These are phyloP conservation scores for Lunasporangiospora selenospora DNA, from an alignment of 192 early-diverging fungal genomes.

Conservation along the genomic window DNA sequence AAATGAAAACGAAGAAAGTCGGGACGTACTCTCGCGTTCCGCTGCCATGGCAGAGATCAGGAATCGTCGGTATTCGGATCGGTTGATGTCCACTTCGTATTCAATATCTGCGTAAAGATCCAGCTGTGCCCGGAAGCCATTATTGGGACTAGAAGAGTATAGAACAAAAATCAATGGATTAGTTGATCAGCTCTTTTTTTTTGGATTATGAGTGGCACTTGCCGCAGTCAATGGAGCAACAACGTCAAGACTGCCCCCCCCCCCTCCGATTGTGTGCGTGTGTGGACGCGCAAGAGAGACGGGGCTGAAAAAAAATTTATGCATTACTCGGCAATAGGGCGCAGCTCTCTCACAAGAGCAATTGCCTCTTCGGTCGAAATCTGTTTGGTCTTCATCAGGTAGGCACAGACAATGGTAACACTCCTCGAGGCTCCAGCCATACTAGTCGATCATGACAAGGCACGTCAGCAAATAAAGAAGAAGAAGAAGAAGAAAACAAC, in stretches of 20 bases:
- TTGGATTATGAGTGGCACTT: too few species aligned
- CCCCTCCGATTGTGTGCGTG: too few species aligned
- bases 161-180: background rate
- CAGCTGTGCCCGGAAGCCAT: slow-evolving; percentile 69
- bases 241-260: too few species aligned
- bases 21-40: slow-evolving; percentile 52
- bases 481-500: too few species aligned
- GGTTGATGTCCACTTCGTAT: slow-evolving; percentile 59
- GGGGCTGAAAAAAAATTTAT: background rate
- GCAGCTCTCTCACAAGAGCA: slow-evolving; percentile 33
- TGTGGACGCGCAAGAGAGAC: background rate
- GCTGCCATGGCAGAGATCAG: slow-evolving; percentile 67
- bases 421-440: slow-evolving; percentile 71
- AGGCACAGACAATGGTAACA: slow-evolving; percentile 68
- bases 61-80: slow-evolving; percentile 70
- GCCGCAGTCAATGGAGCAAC: slow-evolving; percentile 7
- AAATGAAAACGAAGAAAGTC: background rate
- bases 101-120: slow-evolving; percentile 64
- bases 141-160: slow-evolving; percentile 64
- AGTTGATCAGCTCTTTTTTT: background rate
- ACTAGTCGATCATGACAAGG: too few species aligned
- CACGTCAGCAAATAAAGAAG: too few species aligned
- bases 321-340: slow-evolving; percentile 53
- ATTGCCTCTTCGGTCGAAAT: slow-evolving; percentile 59
- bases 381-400: slow-evolving; percentile 65